Evolutionary conservation across 345 rosid genomes (phyloP).

Genomic region (Salix koriyanagi): DNA sequence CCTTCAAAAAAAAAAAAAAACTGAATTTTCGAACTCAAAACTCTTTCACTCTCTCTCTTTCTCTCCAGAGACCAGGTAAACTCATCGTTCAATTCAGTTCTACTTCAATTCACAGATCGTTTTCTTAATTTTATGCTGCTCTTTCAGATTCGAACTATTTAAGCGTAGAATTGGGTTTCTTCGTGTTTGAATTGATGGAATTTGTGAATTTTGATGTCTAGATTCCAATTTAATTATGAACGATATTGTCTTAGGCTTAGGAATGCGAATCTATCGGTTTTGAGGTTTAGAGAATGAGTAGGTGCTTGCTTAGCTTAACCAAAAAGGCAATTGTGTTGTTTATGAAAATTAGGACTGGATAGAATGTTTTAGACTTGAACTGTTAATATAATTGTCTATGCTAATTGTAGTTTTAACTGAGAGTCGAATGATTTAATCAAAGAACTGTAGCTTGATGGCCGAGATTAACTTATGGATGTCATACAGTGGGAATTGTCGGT

Average conservation of each 20-base stretch:
- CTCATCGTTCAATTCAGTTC: neutral
- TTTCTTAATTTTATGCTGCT: neutral
- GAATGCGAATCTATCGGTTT: neutral
- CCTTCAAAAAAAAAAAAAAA: neutral
- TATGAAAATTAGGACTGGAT: neutral
- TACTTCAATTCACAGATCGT: neutral
- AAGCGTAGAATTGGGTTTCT: too few species aligned
- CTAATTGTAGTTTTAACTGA: neutral
- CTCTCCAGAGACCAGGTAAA: slow-evolving; percentile 7
- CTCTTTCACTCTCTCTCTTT: neutral
- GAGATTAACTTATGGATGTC: neutral
- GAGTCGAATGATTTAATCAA: neutral
- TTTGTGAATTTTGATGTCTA: neutral
- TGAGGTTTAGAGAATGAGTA: too few species aligned
- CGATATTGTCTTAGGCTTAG: neutral
- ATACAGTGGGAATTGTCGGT: neutral
- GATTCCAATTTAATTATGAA: neutral
- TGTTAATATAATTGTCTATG: neutral
- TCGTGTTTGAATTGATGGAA: neutral
- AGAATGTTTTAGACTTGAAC: neutral
- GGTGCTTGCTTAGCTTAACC: neutral
- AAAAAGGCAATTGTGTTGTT: neutral
- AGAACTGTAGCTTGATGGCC: neutral
- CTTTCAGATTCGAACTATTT: neutral
- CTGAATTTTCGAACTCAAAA: neutral